Conservation (phyloP, 1,284 basidiomycete species). For the Microbotryum saponariae region DNA sequence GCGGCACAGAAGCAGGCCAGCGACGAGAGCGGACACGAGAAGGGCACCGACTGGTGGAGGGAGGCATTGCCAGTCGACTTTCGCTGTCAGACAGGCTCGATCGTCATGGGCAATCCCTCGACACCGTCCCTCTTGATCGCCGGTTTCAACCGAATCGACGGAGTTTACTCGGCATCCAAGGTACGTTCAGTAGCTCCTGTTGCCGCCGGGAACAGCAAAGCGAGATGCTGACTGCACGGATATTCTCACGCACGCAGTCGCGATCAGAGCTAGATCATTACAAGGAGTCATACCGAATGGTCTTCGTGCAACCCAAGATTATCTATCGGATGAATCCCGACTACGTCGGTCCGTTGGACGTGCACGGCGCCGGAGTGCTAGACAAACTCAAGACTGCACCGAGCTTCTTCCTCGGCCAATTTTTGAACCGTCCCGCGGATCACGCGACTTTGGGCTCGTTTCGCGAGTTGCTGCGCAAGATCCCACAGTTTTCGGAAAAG, state of each 20-base stretch:
- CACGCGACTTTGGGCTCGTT: conserved; percentile 43
- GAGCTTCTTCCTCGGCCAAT: conserved; percentile 40
- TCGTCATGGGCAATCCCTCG: conserved; percentile 73
- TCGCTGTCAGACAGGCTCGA: conserved; percentile 60
- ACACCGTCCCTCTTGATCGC: conserved; percentile 71
- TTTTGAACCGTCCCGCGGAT: conserved; percentile 51
- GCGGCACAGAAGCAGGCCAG: conserved; percentile 44
- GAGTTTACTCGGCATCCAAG: conserved; percentile 67
- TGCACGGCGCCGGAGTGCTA: conserved; percentile 58
- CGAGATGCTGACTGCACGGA: neutral
- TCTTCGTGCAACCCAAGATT: conserved; percentile 57
- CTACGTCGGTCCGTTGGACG: conserved; percentile 58
- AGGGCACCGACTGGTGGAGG: conserved; percentile 53
- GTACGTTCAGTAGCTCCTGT: conserved; percentile 43
- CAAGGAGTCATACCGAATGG: conserved; percentile 66
- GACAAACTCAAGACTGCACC: conserved; percentile 47
- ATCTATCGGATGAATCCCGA: conserved; percentile 68
- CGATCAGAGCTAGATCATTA: conserved; percentile 69
- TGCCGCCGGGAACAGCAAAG: neutral
- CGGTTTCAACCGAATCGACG: conserved; percentile 63
- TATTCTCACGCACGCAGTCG: conserved; percentile 48
- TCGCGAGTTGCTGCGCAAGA: conserved; percentile 9
- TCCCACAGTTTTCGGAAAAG: neutral
- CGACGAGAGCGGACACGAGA: neutral
- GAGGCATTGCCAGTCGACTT: conserved; percentile 74